phyloP scores from a whole-genome alignment of 2,329 filamentous ascomycete species.

The Shiraia bambusicola region DNA sequence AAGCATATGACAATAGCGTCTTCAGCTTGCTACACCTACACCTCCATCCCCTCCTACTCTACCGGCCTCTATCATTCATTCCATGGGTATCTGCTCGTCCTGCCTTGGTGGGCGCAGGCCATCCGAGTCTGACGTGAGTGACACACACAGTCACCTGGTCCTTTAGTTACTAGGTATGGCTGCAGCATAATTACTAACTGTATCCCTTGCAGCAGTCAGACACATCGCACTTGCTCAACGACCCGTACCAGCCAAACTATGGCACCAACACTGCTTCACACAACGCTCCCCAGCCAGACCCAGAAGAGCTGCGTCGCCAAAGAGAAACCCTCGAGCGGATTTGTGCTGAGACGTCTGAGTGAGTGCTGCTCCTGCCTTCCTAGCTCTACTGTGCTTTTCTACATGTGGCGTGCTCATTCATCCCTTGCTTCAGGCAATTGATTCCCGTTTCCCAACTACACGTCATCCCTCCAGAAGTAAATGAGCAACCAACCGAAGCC shows the following conservation, averaged over 20 bases:
- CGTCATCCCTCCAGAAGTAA: slow-evolving; percentile 42
- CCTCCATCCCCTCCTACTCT: not conserved
- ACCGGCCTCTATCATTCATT: slow-evolving; percentile 18
- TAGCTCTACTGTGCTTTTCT: slow-evolving; percentile 4
- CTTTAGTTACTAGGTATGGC: too few relatives aligned
- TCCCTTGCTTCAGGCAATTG: slow-evolving; percentile 47
- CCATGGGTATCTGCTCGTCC: slow-evolving; percentile 53
- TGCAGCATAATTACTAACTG: slow-evolving; percentile 23
- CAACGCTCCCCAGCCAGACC: slow-evolving; percentile 47
- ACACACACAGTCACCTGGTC: slow-evolving; percentile 7
- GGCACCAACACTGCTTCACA: slow-evolving; percentile 44
- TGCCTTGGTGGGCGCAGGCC: slow-evolving; percentile 50
- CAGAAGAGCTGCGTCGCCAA: slow-evolving; percentile 52
- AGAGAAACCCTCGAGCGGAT: slow-evolving; percentile 52
- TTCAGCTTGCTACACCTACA: slow-evolving; percentile 3
- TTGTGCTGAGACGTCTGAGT: slow-evolving; percentile 53
- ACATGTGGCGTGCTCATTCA: slow-evolving; percentile 23
- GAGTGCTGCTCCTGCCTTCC: slow-evolving; percentile 20
- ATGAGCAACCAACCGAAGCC: slow-evolving; percentile 32
- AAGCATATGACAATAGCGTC: slow-evolving; percentile 2
- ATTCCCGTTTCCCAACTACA: slow-evolving; percentile 53
- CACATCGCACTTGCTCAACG: slow-evolving; percentile 50
- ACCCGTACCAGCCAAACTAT: slow-evolving; percentile 49
- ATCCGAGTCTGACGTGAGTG: slow-evolving; percentile 48
- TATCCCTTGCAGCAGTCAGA: slow-evolving; percentile 47